A percentile compares a stretch with the other conserved stretches of the same genome.
These are phyloP conservation scores for Candida silvatica DNA, from an alignment of 805 yeast genomes.

Conservation along the genomic window DNA sequence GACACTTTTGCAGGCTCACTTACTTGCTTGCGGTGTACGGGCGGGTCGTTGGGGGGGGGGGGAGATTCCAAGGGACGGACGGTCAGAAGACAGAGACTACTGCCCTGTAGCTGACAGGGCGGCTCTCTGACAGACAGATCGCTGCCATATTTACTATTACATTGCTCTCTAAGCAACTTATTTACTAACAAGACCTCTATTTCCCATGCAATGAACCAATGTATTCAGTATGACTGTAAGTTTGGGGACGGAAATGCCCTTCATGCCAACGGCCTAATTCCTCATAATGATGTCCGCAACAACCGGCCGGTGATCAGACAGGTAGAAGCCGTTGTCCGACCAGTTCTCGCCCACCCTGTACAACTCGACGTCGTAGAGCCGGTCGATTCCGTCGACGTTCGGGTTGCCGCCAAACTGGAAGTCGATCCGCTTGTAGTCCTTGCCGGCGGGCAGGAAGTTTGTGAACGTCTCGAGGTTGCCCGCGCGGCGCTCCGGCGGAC, in stretches of 20 bases:
- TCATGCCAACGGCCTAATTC: neutral
- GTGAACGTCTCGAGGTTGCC: slow-evolving; percentile 31
- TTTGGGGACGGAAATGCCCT: neutral
- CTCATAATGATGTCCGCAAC: slow-evolving; percentile 20
- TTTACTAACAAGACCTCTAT: too few species aligned
- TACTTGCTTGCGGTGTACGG: too few species aligned
- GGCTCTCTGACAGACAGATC: too few species aligned
- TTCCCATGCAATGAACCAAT: too few species aligned
- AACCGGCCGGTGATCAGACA: slow-evolving; percentile 43
- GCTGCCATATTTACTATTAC: too few species aligned
- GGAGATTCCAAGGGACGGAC: too few species aligned
- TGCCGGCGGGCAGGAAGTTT: slow-evolving; percentile 25
- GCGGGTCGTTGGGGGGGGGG: too few species aligned
- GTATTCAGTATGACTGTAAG: too few species aligned
- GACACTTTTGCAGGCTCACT: too few species aligned
- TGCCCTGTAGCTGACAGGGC: too few species aligned
- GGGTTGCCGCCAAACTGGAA: slow-evolving; percentile 26
- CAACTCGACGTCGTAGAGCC: slow-evolving; percentile 14
- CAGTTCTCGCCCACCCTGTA: slow-evolving; percentile 29
- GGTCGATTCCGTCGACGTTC: slow-evolving; percentile 8
- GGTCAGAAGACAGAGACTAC: too few species aligned
- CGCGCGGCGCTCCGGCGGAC: slow-evolving; percentile 19
- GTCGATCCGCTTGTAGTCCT: slow-evolving; percentile 28
- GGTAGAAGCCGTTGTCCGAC: slow-evolving; percentile 25
- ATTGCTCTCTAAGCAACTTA: too few species aligned